phyloP scores from a whole-genome alignment of 768 basidiomycete species.

The Russula dissimulans region DNA sequence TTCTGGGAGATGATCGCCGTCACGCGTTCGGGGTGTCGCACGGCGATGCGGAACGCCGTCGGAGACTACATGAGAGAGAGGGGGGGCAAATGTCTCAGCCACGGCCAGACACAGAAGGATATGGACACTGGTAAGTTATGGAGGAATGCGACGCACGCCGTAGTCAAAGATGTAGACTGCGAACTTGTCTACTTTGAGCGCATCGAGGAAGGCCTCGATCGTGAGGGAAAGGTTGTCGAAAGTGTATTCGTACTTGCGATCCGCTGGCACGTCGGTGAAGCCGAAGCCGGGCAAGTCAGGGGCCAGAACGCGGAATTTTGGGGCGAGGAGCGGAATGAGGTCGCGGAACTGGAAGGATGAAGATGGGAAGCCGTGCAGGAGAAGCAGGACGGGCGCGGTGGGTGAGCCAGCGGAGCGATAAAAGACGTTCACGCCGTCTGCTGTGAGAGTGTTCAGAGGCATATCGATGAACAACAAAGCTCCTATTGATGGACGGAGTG shows the following conservation, averaged over 20 bases:
- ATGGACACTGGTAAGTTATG: no score
- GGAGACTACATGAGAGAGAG: constrained; percentile 1
- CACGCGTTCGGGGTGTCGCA: constrained; percentile 34
- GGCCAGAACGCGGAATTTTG: constrained; percentile 36
- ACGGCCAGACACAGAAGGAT: no score
- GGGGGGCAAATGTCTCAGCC: neutral
- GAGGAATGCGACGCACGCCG: constrained; percentile 27
- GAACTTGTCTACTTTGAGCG: constrained; percentile 31
- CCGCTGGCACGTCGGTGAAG: constrained; percentile 34
- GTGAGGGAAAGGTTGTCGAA: constrained; percentile 35
- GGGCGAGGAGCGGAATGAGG: constrained; percentile 35
- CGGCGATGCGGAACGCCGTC: constrained; percentile 29
- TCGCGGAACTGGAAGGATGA: constrained; percentile 42
- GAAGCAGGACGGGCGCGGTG: constrained; percentile 30
- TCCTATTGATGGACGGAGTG: no score
- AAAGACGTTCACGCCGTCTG: constrained; percentile 33
- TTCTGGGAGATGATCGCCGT: constrained; percentile 40
- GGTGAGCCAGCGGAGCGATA: constrained; percentile 34
- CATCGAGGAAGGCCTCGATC: constrained; percentile 35
- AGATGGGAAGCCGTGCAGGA: constrained; percentile 42
- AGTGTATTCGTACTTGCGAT: constrained; percentile 31
- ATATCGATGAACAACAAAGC: neutral
- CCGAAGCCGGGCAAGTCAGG: constrained; percentile 48
- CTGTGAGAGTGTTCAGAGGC: constrained; percentile 23
- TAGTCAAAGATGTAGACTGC: constrained; percentile 44